Percentiles rank a stretch among this genome's conserved stretches.
Evolutionary conservation across 257 asterid genomes (phyloP).

Genomic region (Echites panduratus): DNA sequence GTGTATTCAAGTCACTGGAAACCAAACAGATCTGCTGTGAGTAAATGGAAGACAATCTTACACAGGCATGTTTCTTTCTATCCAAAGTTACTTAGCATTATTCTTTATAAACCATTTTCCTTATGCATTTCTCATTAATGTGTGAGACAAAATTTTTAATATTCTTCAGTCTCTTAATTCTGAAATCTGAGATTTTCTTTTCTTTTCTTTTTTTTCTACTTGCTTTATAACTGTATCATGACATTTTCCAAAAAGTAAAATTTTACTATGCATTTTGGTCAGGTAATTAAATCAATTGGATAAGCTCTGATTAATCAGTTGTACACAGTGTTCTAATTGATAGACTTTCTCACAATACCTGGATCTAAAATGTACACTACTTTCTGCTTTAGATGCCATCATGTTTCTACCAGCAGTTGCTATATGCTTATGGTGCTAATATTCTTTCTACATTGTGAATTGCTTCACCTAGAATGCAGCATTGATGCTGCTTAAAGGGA

Average conservation of each 20-base stretch:
- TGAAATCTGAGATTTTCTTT: too few relatives aligned
- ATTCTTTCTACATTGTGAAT: background rate
- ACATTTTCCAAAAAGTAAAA: background rate
- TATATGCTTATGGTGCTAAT: too few relatives aligned
- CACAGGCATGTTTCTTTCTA: constrained; percentile 46
- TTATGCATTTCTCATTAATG: background rate
- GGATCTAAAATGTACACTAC: background rate
- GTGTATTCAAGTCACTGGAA: constrained; percentile 25
- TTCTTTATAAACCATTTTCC: background rate
- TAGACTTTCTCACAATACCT: background rate
- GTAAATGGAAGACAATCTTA: constrained; percentile 63
- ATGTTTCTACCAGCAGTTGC: background rate
- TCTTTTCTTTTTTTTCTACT: background rate
- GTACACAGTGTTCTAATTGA: background rate
- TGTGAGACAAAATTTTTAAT: constrained; percentile 1
- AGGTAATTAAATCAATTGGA: background rate
- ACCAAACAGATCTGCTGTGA: constrained; percentile 32
- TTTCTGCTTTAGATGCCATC: background rate
- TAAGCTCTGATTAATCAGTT: background rate
- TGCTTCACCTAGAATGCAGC: background rate
- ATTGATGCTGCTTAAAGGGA: too few relatives aligned
- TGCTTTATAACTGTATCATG: background rate
- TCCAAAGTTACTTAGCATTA: background rate
- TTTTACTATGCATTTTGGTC: background rate
- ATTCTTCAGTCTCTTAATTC: too few relatives aligned